Percentiles rank a stretch among this genome's conserved stretches.
Conservation (phyloP, 2,329 filamentous ascomycete genomes). For the Diplodia intermedia region DNA sequence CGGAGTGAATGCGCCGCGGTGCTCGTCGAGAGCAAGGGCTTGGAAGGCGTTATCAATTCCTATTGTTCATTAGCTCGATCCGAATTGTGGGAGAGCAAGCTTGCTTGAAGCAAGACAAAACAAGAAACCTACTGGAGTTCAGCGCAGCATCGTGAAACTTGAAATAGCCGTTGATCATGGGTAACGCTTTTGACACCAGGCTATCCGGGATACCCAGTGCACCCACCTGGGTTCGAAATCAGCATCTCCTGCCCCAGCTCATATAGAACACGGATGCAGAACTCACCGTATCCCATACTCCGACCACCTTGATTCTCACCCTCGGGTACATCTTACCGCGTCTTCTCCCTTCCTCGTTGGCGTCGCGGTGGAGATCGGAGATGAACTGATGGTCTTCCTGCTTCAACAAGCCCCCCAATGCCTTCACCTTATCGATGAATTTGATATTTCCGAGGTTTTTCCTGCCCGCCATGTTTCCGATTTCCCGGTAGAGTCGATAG, state of each 20-base stretch:
- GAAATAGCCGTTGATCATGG: conserved; percentile 31
- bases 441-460: background rate
- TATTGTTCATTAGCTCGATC: background rate
- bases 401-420: background rate
- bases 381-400: background rate
- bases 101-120: background rate
- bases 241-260: background rate
- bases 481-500: conserved; percentile 41
- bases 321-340: conserved; percentile 3
- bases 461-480: background rate
- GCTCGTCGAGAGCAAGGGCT: conserved; percentile 62
- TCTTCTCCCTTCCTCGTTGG: background rate
- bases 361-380: background rate
- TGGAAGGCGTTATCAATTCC: conserved; percentile 63
- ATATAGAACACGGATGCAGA: background rate
- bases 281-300: conserved; percentile 59
- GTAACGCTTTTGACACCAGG: background rate
- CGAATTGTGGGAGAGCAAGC: background rate
- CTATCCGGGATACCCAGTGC: conserved; percentile 20
- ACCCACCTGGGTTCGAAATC: conserved; percentile 40
- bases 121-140: conserved; percentile 3
- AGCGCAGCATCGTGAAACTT: conserved; percentile 31
- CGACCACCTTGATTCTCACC: conserved; percentile 52
- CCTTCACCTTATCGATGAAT: conserved; percentile 11
- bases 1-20: conserved; percentile 58